Evolutionary conservation across 2,329 filamentous ascomycete species (phyloP).

Genomic region (Pseudodiploospora longispora): DNA sequence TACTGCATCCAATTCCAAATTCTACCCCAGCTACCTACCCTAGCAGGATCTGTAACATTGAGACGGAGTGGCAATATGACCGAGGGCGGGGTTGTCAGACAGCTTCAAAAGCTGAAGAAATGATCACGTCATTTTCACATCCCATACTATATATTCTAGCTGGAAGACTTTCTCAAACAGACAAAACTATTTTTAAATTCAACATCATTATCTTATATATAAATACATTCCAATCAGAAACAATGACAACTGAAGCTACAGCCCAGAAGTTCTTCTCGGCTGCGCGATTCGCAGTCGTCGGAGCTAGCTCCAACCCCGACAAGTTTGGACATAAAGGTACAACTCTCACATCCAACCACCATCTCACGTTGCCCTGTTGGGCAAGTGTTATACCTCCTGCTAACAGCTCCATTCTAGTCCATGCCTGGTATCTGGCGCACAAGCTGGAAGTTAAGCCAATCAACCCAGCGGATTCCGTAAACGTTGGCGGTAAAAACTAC

Average conservation of each 20-base stretch:
- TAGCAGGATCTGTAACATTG: no score
- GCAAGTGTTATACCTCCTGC: neutral
- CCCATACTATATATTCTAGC: no score
- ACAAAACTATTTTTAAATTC: no score
- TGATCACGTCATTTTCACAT: no score
- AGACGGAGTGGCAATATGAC: no score
- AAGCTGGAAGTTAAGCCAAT: constrained; percentile 71
- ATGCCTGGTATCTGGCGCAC: constrained; percentile 79
- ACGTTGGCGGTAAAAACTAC: constrained; percentile 50
- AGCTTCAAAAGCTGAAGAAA: no score
- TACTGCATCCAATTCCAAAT: no score
- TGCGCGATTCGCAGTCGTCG: constrained; percentile 77
- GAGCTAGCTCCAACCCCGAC: constrained; percentile 72
- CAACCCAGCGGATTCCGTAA: constrained; percentile 66
- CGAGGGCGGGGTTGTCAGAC: no score
- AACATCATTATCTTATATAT: constrained; percentile 8
- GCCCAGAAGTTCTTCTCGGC: constrained; percentile 74
- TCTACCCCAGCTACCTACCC: no score
- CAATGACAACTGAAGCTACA: constrained; percentile 52
- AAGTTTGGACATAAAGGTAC: constrained; percentile 87
- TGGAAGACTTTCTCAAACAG: no score
- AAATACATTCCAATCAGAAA: neutral
- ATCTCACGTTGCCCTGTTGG: no score
- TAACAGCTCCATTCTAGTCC: constrained; percentile 46
- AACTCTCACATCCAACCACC: constrained; percentile 10